Evolutionary conservation across 495 filamentous ascomycete genomes (phyloP), one percentile per base, ranked within the genome.

Genomic region (Lindgomyces ingoldianus): DNA sequence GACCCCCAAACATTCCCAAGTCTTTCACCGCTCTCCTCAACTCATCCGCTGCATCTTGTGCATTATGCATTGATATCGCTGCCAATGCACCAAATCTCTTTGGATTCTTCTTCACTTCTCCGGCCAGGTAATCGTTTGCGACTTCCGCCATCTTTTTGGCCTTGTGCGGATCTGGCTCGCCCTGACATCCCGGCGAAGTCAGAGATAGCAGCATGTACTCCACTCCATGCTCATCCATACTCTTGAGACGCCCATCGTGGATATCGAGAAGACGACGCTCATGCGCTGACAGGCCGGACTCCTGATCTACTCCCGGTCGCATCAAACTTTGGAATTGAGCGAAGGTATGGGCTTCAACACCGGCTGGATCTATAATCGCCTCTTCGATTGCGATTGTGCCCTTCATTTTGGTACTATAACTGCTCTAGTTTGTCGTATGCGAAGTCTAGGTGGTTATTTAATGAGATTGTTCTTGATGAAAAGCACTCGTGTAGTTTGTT

Each of bases 71-170:
- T 3, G 67, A 64, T 0, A 72, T 27, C 9, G 59, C 62, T 1
- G 70, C 70, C 11, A 72, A 59, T 10, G 57, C 70, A 1, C 54
- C 54, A 42, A 70, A 72, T 24, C 70, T 42, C 14, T 52, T 49
- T 19, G 62, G 70, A 25, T 70, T 64, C 50, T 66, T 67, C 27
- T 39, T 36, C 18, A 67, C 67, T 22, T 57, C 62, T 8, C 18
- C 60, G 19, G 63, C 51, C 8, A 72, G 66, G 30, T 72, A 60
- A 55, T 72, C 67, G 51, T 72, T 69, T 36, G 67, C 67, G 12
- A 61, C 64, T 49, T 57, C 49, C 16, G 62, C 67, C 62, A 66
- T 52, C 2, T 51, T 62, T 26, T 57, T 62, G 14, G 67, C 67
- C 33, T 65, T 62, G 18, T 51, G 56, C n/a, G 67, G 67, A 48